phyloP scores from a whole-genome alignment of 208 protist species.

The Spongospora subterranea region DNA sequence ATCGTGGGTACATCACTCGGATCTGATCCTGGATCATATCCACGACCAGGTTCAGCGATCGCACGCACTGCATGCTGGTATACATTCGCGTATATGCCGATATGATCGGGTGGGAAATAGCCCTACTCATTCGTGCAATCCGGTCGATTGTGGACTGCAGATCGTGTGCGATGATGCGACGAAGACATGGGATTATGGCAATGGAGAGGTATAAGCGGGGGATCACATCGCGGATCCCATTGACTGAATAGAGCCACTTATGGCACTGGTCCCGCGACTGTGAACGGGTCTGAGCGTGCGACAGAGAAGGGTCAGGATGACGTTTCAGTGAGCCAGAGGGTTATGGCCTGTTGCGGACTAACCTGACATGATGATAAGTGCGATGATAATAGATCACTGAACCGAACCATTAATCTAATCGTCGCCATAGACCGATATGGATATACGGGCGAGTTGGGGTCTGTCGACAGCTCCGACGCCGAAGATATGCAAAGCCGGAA shows the following conservation, averaged over 20 bases:
- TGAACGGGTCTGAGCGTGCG: neutral
- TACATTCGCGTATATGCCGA: neutral
- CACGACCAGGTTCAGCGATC: neutral
- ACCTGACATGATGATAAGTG: neutral
- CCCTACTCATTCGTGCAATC: neutral
- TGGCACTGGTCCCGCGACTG: neutral
- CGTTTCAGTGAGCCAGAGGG: no score
- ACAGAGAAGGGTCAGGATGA: neutral
- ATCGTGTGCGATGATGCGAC: no score
- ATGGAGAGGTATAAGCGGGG: neutral
- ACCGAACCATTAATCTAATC: neutral
- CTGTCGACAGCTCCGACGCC: neutral
- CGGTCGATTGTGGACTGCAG: no score
- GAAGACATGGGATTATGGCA: neutral
- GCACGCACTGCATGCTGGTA: neutral
- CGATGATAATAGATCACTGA: neutral
- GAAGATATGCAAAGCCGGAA: neutral
- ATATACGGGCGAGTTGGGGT: neutral
- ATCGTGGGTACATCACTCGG: slow-evolving; percentile 48
- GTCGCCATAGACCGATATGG: neutral
- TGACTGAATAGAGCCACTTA: neutral
- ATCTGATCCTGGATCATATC: neutral
- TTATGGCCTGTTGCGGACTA: no score
- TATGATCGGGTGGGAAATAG: neutral
- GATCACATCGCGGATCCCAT: neutral